Conservation (phyloP, 257 asterid species). For the Solanum corneliomulleri region DNA sequence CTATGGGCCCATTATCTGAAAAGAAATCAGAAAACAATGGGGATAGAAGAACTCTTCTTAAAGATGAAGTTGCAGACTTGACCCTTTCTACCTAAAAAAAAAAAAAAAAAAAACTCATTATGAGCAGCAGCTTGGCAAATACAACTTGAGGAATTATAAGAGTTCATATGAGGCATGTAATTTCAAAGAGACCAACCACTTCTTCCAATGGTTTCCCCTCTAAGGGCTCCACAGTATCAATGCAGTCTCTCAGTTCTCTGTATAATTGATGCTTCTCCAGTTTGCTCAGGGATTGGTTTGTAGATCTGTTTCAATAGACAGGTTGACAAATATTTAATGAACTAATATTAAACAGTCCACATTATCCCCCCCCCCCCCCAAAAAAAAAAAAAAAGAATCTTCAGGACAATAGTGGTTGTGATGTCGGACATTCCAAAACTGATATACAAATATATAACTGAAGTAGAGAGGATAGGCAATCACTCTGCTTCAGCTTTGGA, state of each 20-base stretch:
- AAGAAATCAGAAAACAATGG: conserved; percentile 66
- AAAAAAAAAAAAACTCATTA: conserved; percentile 5
- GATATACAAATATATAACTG: conserved; percentile 14
- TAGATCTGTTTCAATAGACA: conserved; percentile 39
- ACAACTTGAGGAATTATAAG: background rate
- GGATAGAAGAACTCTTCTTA: conserved; percentile 71
- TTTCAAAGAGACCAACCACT: conserved; percentile 51
- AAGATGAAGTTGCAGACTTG: conserved; percentile 63
- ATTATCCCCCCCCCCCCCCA: too few species aligned
- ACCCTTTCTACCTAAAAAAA: conserved; percentile 59
- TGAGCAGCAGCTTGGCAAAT: conserved; percentile 1
- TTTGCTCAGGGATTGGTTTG: conserved; percentile 41
- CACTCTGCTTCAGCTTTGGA: conserved; percentile 69
- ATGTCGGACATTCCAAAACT: background rate
- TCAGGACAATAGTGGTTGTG: background rate
- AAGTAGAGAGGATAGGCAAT: conserved; percentile 33
- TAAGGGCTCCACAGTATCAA: conserved; percentile 67
- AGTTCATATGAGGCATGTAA: background rate
- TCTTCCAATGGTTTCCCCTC: conserved; percentile 68
- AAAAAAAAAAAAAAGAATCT: background rate
- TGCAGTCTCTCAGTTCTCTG: conserved; percentile 60
- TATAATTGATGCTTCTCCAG: conserved; percentile 57
- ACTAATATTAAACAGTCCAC: background rate
- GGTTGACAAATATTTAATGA: background rate
- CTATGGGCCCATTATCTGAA: conserved; percentile 62